Evolutionary conservation across 2,329 filamentous ascomycete genomes (phyloP).

Genomic region (Hymenoscyphus fructigenus): DNA sequence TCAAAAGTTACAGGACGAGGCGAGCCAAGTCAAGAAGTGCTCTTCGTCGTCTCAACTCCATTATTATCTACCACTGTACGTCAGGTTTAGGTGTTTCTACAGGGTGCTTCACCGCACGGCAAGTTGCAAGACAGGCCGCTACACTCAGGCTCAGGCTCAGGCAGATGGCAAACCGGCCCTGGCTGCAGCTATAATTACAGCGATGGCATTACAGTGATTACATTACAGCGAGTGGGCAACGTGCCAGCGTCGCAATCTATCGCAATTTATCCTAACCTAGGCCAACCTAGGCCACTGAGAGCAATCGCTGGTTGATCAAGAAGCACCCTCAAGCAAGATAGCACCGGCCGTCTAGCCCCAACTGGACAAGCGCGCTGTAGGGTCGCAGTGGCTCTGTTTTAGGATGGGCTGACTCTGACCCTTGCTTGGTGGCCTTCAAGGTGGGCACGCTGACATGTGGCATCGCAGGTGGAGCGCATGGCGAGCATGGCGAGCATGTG

Average conservation of each 20-base stretch:
- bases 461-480: slow-evolving; percentile 1
- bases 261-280: too few relatives aligned
- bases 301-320: neutral
- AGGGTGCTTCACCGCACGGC: too few relatives aligned
- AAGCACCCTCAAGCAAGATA: neutral
- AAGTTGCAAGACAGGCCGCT: too few relatives aligned
- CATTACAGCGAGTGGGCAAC: neutral
- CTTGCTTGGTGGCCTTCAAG: neutral
- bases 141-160: too few relatives aligned
- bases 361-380: neutral
- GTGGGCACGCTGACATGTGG: neutral
- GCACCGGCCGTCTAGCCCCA: neutral
- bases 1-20: too few relatives aligned
- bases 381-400: neutral
- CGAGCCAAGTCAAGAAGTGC: too few relatives aligned
- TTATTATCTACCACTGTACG: too few relatives aligned
- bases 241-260: neutral
- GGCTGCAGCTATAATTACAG: too few relatives aligned
- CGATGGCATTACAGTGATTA: neutral
- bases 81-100: too few relatives aligned
- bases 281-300: too few relatives aligned
- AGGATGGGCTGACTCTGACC: neutral
- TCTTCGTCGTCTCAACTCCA: too few relatives aligned
- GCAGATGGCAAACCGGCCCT: too few relatives aligned
- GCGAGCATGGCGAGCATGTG: slow-evolving; percentile 2